Evolutionary conservation across 2,329 filamentous ascomycete species (phyloP).

Genomic region (Samsoniella hepiali): DNA sequence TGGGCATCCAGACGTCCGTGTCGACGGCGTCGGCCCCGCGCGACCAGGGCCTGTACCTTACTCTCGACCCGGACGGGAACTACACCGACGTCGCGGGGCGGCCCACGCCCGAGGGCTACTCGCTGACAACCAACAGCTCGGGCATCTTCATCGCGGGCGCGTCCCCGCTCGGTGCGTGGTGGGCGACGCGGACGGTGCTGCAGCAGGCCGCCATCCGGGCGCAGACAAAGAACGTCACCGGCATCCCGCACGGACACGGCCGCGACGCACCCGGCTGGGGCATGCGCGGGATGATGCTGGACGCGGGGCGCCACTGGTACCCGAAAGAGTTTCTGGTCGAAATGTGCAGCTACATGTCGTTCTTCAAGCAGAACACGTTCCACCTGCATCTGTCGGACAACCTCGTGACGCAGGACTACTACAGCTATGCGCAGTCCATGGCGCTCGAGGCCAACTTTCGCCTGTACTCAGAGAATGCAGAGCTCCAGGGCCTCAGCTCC

Average conservation of each 20-base stretch:
- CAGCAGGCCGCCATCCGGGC: conserved; percentile 45
- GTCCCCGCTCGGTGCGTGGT: conserved; percentile 54
- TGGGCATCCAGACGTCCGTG: conserved; percentile 32
- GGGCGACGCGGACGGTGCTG: conserved; percentile 54
- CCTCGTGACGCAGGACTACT: conserved; percentile 42
- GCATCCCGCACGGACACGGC: conserved; percentile 40
- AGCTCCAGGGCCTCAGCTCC: conserved; percentile 48
- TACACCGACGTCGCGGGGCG: conserved; percentile 46
- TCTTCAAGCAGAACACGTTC: conserved; percentile 58
- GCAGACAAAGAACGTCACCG: conserved; percentile 23
- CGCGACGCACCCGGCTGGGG: conserved; percentile 50
- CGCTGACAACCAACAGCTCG: conserved; percentile 37
- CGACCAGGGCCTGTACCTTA: conserved; percentile 41
- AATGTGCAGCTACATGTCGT: conserved; percentile 57
- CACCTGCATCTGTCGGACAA: conserved; percentile 59
- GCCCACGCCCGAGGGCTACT: conserved; percentile 48
- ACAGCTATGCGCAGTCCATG: conserved; percentile 44
- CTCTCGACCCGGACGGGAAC: conserved; percentile 37
- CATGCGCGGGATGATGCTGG: conserved; percentile 48
- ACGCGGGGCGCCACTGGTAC: conserved; percentile 55
- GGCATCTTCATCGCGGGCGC: conserved; percentile 49
- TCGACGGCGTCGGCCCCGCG: conserved; percentile 21
- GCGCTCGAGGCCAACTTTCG: conserved; percentile 54
- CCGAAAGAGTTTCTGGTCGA: conserved; percentile 51
- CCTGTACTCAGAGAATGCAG: conserved; percentile 45